Percentiles rank a stretch among this genome's conserved stretches.
These are phyloP conservation scores for Sarocladiaceae sp. DNA, from an alignment of 2,329 filamentous ascomycete genomes.

Conservation along the genomic window DNA sequence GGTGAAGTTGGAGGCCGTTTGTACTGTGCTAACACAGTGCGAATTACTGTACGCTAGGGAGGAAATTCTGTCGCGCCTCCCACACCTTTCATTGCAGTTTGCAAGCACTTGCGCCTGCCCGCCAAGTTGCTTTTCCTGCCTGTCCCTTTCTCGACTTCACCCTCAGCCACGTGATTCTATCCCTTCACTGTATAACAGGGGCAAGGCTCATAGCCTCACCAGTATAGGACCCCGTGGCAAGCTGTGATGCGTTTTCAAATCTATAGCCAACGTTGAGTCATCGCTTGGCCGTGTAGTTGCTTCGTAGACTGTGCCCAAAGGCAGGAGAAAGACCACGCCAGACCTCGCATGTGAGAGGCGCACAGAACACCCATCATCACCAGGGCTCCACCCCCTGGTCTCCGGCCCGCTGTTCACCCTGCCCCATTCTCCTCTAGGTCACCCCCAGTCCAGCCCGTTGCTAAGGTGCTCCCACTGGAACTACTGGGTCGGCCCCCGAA, in stretches of 20 bases:
- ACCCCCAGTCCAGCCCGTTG: neutral
- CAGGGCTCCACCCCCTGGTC: slow-evolving; percentile 2
- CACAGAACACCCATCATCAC: slow-evolving; percentile 5
- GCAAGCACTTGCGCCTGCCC: neutral
- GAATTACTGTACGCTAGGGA: neutral
- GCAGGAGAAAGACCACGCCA: too few species aligned
- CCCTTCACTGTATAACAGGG: too few species aligned
- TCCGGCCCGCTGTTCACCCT: neutral
- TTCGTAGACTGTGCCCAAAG: too few species aligned
- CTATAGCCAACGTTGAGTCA: too few species aligned
- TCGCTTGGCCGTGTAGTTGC: too few species aligned
- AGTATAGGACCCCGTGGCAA: neutral
- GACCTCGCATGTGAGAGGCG: neutral
- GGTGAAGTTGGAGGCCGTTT: neutral
- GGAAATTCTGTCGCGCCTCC: too few species aligned
- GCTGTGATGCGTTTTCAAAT: neutral
- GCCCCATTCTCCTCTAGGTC: neutral
- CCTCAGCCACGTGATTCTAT: neutral
- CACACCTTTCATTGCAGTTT: too few species aligned
- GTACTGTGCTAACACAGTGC: neutral
- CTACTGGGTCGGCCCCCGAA: neutral
- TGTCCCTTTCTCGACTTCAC: neutral
- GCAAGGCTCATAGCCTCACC: neutral
- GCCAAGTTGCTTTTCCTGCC: neutral
- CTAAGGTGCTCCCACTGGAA: neutral